Percentiles rank a stretch among this genome's conserved stretches.
phyloP scores from a whole-genome alignment of 306 rosid genomes.

The Quercus robur region DNA sequence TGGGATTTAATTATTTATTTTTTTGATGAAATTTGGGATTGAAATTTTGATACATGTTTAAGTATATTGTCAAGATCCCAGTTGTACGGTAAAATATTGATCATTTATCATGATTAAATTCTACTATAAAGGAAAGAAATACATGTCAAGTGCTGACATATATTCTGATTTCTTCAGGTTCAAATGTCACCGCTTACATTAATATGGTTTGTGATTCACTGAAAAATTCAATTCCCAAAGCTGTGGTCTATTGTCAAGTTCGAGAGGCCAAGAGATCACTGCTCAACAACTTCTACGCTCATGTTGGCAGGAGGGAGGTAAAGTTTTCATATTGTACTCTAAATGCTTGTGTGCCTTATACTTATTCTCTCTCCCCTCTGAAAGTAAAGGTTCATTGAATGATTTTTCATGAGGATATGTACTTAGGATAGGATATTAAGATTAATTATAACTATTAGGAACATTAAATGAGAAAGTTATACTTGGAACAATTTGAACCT shows the following conservation, averaged over 20 bases:
- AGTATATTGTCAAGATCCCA: neutral
- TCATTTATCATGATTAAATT: no score
- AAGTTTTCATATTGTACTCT: neutral
- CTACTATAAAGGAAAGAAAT: neutral
- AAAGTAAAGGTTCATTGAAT: neutral
- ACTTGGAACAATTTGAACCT: neutral
- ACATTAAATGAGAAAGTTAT: neutral
- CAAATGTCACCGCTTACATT: constrained; percentile 87
- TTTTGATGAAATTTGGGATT: no score
- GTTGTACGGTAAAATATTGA: no score
- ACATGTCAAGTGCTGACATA: neutral
- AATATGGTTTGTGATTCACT: constrained; percentile 83
- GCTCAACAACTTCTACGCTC: constrained; percentile 73
- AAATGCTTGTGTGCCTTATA: constrained; percentile 4
- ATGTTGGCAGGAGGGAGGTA: constrained; percentile 92
- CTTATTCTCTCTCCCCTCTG: neutral
- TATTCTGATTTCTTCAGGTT: constrained; percentile 50
- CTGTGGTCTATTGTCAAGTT: constrained; percentile 98
- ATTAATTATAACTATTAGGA: neutral
- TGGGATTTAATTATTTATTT: neutral
- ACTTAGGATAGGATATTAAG: neutral
- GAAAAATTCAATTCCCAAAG: constrained; percentile 89
- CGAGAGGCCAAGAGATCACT: constrained; percentile 97
- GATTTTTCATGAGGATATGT: neutral
- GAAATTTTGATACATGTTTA: neutral